A percentile compares a stretch with the other conserved stretches of the same genome.
Conservation (phyloP, 352 stramenopile species). For the Pythium apleroticum region DNA sequence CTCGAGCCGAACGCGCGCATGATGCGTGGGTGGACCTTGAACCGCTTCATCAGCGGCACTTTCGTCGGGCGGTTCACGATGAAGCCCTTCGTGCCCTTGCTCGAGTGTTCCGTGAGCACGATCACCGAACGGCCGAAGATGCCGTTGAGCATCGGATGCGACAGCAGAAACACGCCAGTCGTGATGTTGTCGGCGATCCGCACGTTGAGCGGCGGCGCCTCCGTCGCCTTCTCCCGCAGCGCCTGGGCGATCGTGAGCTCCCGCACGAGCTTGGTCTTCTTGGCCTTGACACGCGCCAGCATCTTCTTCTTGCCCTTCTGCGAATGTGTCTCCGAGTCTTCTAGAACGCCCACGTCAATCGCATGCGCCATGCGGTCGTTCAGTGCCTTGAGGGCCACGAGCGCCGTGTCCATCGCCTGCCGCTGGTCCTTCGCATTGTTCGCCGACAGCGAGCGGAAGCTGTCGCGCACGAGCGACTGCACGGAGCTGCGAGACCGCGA, state of each 20-base stretch:
- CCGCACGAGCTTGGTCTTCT: slow-evolving; percentile 13
- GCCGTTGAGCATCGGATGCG: slow-evolving; percentile 68
- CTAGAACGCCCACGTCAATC: slow-evolving; percentile 28
- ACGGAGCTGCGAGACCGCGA: slow-evolving; percentile 35
- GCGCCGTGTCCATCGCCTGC: slow-evolving; percentile 49
- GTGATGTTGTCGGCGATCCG: slow-evolving; percentile 22
- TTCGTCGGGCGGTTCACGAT: slow-evolving; percentile 72
- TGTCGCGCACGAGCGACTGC: slow-evolving; percentile 44
- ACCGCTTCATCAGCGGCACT: slow-evolving; percentile 53
- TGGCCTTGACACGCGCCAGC: background rate
- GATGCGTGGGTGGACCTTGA: slow-evolving; percentile 61
- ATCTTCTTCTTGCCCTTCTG: background rate
- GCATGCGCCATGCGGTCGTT: slow-evolving; percentile 61
- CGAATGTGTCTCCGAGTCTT: background rate
- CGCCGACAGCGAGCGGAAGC: slow-evolving; percentile 34
- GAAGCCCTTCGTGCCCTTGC: slow-evolving; percentile 58
- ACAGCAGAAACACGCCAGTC: slow-evolving; percentile 68
- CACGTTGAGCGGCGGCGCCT: slow-evolving; percentile 30
- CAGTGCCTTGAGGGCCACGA: slow-evolving; percentile 58
- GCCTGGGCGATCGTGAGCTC: slow-evolving; percentile 18
- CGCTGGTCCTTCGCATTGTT: background rate
- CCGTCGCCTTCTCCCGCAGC: slow-evolving; percentile 12
- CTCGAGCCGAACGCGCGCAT: slow-evolving; percentile 58
- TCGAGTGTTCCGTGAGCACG: slow-evolving; percentile 66
- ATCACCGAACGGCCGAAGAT: slow-evolving; percentile 79